phyloP scores from a whole-genome alignment of 192 early-diverging fungal species.

The Fimicolochytrium jonesii region DNA sequence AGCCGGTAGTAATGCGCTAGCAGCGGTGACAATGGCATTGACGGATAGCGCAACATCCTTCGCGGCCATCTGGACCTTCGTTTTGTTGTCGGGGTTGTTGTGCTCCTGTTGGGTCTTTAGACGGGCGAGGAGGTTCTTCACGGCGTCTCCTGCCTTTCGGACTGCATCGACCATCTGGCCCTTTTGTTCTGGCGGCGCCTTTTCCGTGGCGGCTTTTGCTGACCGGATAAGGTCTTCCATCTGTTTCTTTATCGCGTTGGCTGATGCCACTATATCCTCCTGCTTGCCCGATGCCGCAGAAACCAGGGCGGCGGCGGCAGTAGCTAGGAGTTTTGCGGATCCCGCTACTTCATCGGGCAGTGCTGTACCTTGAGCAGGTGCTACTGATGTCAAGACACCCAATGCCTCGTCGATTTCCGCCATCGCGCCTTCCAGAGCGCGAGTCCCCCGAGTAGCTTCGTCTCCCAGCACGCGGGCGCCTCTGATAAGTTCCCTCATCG shows the following conservation, averaged over 20 bases:
- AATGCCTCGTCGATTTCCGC: constrained; percentile 34
- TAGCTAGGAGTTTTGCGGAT: constrained; percentile 46
- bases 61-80: constrained; percentile 30
- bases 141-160: constrained; percentile 15
- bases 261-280: constrained; percentile 39
- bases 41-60: constrained; percentile 40
- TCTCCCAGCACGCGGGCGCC: constrained; percentile 44
- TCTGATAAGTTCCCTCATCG: constrained; percentile 40
- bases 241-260: constrained; percentile 40
- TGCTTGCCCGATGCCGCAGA: constrained; percentile 29
- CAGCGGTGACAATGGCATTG: constrained; percentile 36
- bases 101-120: constrained; percentile 28
- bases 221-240: constrained; percentile 44
- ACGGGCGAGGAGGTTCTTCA: constrained; percentile 28
- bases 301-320: constrained; percentile 41
- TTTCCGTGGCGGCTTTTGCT: constrained; percentile 48
- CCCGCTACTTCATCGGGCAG: constrained; percentile 53
- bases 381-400: constrained; percentile 10
- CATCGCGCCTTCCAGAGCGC: constrained; percentile 36
- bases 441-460: constrained; percentile 38
- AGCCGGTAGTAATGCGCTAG: constrained; percentile 35
- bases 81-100: constrained; percentile 26
- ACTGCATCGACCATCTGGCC: constrained; percentile 35
- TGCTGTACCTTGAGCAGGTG: constrained; percentile 46
- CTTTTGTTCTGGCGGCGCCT: constrained; percentile 44